phyloP scores from a whole-genome alignment of 2,329 filamentous ascomycete genomes.

The Teratosphaeriaceae sp. region DNA sequence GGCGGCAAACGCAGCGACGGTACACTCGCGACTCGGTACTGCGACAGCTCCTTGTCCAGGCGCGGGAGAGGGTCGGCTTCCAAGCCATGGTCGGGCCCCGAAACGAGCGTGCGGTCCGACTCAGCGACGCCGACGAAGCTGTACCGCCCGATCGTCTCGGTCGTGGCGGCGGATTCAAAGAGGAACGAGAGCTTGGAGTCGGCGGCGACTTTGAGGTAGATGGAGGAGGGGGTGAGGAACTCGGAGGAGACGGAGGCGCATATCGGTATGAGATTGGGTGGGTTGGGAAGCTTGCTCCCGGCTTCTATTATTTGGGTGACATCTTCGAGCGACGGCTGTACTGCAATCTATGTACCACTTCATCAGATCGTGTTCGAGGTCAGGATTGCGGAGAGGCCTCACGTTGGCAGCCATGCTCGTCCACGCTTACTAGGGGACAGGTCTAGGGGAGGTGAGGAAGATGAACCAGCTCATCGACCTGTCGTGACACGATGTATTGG shows the following conservation, averaged over 20 bases:
- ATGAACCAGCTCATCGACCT: slow-evolving; percentile 17
- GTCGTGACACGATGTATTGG: too few relatives aligned
- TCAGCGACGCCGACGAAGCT: slow-evolving; percentile 91
- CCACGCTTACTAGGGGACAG: slow-evolving; percentile 20
- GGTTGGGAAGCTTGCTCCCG: slow-evolving; percentile 45
- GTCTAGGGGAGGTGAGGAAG: slow-evolving; percentile 27
- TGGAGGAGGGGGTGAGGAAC: slow-evolving; percentile 87
- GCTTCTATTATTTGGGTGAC: slow-evolving; percentile 51
- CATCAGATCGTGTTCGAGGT: too few relatives aligned
- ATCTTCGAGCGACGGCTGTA: slow-evolving; percentile 57
- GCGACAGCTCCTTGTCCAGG: slow-evolving; percentile 72
- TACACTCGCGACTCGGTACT: slow-evolving; percentile 73
- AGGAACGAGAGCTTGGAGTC: slow-evolving; percentile 82
- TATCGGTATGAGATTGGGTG: slow-evolving; percentile 74
- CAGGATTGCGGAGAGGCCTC: too few relatives aligned
- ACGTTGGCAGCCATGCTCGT: slow-evolving; percentile 12
- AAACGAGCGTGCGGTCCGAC: slow-evolving; percentile 71
- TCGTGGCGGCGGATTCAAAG: slow-evolving; percentile 87
- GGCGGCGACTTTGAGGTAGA: slow-evolving; percentile 84
- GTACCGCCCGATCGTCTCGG: slow-evolving; percentile 88
- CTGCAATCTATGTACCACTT: slow-evolving; percentile 30
- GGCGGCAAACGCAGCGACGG: slow-evolving; percentile 78
- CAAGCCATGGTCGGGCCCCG: slow-evolving; percentile 79
- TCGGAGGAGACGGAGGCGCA: slow-evolving; percentile 84
- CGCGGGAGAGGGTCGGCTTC: slow-evolving; percentile 76